Conservation (phyloP, 305 asterid species). For the Solanum chacoense region DNA sequence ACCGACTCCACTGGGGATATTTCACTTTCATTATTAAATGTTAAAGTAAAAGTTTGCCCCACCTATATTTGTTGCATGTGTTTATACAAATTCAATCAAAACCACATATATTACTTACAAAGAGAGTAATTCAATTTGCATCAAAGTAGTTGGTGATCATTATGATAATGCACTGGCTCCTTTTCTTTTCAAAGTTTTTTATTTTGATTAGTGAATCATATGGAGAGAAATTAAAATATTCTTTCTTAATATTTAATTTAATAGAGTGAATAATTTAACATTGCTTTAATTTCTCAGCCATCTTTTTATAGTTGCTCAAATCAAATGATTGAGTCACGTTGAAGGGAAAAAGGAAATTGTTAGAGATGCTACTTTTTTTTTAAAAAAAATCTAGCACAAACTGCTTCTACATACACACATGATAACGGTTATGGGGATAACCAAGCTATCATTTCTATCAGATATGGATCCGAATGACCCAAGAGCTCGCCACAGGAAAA, state of each 20-base stretch:
- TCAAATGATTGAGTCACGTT: background rate
- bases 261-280: background rate
- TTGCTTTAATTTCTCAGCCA: background rate
- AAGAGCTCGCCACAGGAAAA: too few relatives aligned
- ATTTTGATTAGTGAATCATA: background rate
- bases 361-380: background rate
- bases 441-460: background rate
- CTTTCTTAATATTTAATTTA: background rate
- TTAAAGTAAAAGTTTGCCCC: background rate
- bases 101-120: background rate
- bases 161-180: background rate
- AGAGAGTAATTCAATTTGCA: background rate
- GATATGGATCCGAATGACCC: accelerated
- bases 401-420: background rate
- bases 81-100: background rate
- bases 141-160: background rate
- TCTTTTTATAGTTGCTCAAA: background rate
- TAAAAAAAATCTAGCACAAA: too few relatives aligned
- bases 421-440: background rate
- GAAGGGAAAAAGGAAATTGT: background rate
- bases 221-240: background rate
- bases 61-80: background rate
- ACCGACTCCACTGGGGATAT: background rate
- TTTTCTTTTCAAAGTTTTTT: background rate
- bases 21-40: background rate